Evolutionary conservation across 805 yeast species (phyloP).

Genomic region (Blastobotrys chiropterorum): DNA sequence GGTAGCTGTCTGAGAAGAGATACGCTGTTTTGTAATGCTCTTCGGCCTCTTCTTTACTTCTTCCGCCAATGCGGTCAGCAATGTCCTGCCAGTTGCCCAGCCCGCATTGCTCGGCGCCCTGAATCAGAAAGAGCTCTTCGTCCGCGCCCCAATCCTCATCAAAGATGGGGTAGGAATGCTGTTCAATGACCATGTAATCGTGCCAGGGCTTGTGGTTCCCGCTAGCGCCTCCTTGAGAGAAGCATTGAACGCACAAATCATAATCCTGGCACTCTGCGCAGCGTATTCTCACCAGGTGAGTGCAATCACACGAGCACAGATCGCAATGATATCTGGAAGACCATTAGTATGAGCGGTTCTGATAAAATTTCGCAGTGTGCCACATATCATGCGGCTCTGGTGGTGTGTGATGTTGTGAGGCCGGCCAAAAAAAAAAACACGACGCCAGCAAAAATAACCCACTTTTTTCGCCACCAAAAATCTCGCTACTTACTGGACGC

Average conservation of each 20-base stretch:
- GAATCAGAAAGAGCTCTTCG: constrained; percentile 82
- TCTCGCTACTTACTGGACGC: constrained; percentile 34
- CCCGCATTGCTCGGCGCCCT: constrained; percentile 88
- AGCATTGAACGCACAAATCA: constrained; percentile 97
- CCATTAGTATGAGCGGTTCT: not conserved
- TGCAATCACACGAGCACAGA: constrained; percentile 93
- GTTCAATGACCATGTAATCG: constrained; percentile 86
- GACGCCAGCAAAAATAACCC: too few relatives aligned
- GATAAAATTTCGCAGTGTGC: not conserved
- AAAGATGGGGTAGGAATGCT: constrained; percentile 89
- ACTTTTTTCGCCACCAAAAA: too few relatives aligned
- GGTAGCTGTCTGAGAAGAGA: constrained; percentile 65
- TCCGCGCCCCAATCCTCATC: constrained; percentile 97
- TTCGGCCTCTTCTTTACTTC: constrained; percentile 87
- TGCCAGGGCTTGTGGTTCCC: constrained; percentile 93
- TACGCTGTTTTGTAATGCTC: constrained; percentile 73
- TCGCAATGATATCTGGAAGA: constrained; percentile 51
- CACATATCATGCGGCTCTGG: not conserved
- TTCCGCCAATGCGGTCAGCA: constrained; percentile 91
- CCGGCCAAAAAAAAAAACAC: too few relatives aligned
- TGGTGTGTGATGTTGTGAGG: not conserved
- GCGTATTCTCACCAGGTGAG: constrained; percentile 80
- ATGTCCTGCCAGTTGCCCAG: constrained; percentile 97
- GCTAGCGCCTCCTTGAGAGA: constrained; percentile 72
- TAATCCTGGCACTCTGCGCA: constrained; percentile 93